A percentile compares a stretch with the other conserved stretches of the same genome.
Conservation (phyloP, 768 basidiomycete species). For the Serpula lacrymans region DNA sequence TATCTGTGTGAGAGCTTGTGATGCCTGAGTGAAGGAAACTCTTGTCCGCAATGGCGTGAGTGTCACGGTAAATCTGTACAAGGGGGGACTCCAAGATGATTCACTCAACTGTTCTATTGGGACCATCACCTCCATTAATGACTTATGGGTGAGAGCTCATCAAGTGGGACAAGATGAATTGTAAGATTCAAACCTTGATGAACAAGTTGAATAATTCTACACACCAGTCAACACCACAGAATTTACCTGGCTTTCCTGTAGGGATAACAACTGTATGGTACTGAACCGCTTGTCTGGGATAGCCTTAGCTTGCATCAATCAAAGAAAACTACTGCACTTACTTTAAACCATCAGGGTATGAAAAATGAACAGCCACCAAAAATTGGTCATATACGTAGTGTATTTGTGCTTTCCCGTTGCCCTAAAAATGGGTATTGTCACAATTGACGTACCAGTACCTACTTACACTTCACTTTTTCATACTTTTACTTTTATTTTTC, state of each 20-base stretch:
- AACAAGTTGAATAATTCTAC: conserved; percentile 39
- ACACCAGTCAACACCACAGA: conserved; percentile 35
- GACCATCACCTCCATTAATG: conserved; percentile 30
- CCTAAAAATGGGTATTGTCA: conserved; percentile 19
- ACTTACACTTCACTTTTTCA: too few relatives aligned
- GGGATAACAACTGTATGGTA: conserved; percentile 37
- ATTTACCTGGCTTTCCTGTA: conserved; percentile 26
- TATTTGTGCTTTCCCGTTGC: conserved; percentile 35
- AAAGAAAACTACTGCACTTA: neutral
- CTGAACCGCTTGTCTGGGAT: too few relatives aligned
- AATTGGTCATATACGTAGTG: conserved; percentile 24
- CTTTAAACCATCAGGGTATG: conserved; percentile 16
- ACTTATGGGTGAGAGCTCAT: too few relatives aligned
- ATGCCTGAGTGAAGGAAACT: conserved; percentile 16
- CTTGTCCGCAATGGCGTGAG: too few relatives aligned
- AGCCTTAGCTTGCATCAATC: neutral
- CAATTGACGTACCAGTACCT: too few relatives aligned
- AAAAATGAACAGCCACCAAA: conserved; percentile 23
- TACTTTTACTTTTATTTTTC: too few relatives aligned
- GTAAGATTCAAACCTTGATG: conserved; percentile 30
- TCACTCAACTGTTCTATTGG: conserved; percentile 27
- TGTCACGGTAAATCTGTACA: conserved; percentile 31
- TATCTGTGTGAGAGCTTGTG: conserved; percentile 22
- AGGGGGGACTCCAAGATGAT: conserved; percentile 32
- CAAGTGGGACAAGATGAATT: neutral